Evolutionary conservation across 768 basidiomycete species (phyloP), one percentile per base, ranked within the genome.

Genomic region (Lactarius sanguifluus): DNA sequence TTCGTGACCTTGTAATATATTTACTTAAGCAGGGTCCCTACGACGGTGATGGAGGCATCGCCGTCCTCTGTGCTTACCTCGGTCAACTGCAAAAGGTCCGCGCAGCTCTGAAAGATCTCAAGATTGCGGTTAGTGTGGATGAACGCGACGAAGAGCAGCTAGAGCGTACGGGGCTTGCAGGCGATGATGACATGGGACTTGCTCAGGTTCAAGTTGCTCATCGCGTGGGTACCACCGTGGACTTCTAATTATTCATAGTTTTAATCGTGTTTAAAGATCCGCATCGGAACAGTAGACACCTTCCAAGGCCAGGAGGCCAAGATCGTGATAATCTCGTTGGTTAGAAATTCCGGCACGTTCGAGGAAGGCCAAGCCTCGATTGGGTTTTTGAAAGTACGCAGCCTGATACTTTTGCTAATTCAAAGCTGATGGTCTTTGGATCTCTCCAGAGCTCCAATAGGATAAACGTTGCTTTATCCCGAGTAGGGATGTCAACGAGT

Each of bases 281-380:
- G 83, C 10, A 77, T 92, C 8, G 83, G 91, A 7, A 92, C 90
- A 0, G 83, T 92, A 2, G 90, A 93, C 69, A 91, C 87, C 60
- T 92, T 85, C 72, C 91, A 92, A 75, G 91, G 90, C 3, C 85
- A 88, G 65, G 89, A 90, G 77, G 86, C 83, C 2, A 83, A 81
- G 79, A 82, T 92, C 61, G 83, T 92, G 38, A 89, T 92, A 32
- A 78, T 92, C 12, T 90, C 89, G 0, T 79, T 91, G 15, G 90
- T 92, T 12, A 79, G 91, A 52, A 92, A 92, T 71, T 80, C 84
- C 0, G 89, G 90, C 9, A 79, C 80, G 2, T 75, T 76, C 12
- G 77, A 77, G 16, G 78, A 80, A 36, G 75, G 71, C 5, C 4
- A 65, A 4, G 70, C 71, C 1, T 73, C 76, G 10, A 91, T 92